Base-by-base conservation (phyloP, 148 eudicot genomes). In the Arbutus unedo region DNA sequence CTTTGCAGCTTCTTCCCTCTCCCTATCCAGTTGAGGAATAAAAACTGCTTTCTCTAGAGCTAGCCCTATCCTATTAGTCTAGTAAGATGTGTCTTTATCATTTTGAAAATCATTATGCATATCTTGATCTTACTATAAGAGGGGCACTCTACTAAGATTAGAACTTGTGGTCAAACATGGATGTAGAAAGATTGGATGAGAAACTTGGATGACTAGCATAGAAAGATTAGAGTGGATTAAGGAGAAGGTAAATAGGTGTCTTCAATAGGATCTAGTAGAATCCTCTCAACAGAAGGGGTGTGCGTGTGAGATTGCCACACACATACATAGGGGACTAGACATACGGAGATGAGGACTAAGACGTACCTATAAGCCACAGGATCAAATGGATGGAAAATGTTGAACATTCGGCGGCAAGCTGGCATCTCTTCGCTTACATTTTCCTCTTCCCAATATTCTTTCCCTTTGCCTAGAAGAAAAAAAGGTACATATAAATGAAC, bases 321-420 rank as follows among this genome's bases (percentile, higher is more conserved):
- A 76, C 7, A 75, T 76, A 49, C 54, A 62, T 74, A 45, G 62
- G 11, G 41, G 71, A 66, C 71, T 66, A 53, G 76, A 14, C 3
- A 76, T 66, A 14, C 6, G 21, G 18, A 66, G 21, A 67, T 78
- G 14, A 31, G 76, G 38, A 43, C 74, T 56, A 44, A 79, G 75
- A 80, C 60, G 83, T 82, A 93, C 99, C 99, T 90, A 90, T 96
- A 96, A 77, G 99, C 99, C 68, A 96, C 99, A 64, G 99, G 99
- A 88, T 96, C 99, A 89, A 91, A 96, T 82, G 99, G 99, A 89
- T 96, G 99, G 85, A 96, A 96, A 81, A 96, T 93, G 86, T 96
- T 96, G 85, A 96, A 90, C 98, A 96, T 94, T 85, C 89, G 92
- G 71, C 85, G 87, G 84, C 99, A 96, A 80, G 92, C 93, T 86